Evolutionary conservation across 192 early-diverging fungal genomes (phyloP).

Genomic region (Gaertneriomyces sp.): DNA sequence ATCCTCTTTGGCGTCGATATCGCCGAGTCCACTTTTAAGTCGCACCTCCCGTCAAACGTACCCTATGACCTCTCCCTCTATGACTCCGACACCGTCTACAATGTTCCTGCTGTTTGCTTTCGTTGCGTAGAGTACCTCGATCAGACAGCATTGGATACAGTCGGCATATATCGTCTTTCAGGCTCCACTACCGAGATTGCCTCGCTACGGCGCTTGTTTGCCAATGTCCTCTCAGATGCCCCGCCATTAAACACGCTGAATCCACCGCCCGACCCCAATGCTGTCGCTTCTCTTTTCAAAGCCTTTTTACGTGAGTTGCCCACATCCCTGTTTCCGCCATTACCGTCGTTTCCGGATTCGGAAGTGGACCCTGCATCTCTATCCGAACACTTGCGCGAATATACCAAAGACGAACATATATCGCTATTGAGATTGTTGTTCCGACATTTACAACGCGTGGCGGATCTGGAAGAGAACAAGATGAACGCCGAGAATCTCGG

Average conservation of each 20-base stretch:
- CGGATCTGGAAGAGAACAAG: constrained; percentile 77
- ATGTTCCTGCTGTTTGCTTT: constrained; percentile 89
- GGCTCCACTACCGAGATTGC: constrained; percentile 73
- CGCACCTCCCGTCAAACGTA: no score
- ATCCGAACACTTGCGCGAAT: constrained; percentile 52
- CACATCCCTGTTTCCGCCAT: constrained; percentile 8
- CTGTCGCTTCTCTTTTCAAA: constrained; percentile 27
- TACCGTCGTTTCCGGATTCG: neutral
- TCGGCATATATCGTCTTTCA: constrained; percentile 92
- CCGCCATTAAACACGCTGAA: no score
- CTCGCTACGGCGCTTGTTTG: constrained; percentile 72
- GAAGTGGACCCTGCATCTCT: neutral
- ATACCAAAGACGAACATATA: no score
- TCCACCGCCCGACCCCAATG: constrained; percentile 10
- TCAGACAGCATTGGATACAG: constrained; percentile 56
- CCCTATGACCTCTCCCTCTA: no score
- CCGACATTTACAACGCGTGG: constrained; percentile 83
- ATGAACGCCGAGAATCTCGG: constrained; percentile 93
- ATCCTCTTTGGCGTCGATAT: no score
- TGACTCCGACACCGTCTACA: constrained; percentile 5
- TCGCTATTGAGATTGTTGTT: constrained; percentile 78
- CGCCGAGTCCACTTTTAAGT: no score
- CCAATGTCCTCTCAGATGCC: constrained; percentile 29
- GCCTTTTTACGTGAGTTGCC: constrained; percentile 15
- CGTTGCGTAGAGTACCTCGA: constrained; percentile 97